Evolutionary conservation across 805 yeast species (phyloP).

Genomic region (Saturnispora silvae): DNA sequence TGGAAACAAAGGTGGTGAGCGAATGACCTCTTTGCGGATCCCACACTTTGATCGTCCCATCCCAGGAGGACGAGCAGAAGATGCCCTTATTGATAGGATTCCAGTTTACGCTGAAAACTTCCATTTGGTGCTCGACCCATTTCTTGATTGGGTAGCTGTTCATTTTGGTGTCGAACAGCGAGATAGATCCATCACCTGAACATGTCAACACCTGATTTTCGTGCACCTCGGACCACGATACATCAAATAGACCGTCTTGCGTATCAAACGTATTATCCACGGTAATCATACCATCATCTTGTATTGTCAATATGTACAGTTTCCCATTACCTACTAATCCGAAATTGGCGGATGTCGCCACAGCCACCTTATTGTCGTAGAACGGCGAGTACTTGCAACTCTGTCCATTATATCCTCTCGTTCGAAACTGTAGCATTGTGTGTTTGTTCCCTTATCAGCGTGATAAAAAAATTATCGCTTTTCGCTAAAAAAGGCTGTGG

Average conservation of each 20-base stretch:
- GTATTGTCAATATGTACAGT: slow-evolving; percentile 58
- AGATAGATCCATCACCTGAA: slow-evolving; percentile 83
- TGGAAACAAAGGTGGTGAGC: slow-evolving; percentile 43
- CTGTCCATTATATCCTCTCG: slow-evolving; percentile 78
- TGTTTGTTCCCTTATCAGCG: no score
- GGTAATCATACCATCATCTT: slow-evolving; percentile 49
- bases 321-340: slow-evolving; percentile 94
- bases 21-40: slow-evolving; percentile 48
- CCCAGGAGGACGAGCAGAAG: slow-evolving; percentile 85
- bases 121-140: slow-evolving; percentile 59
- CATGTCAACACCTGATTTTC: slow-evolving; percentile 79
- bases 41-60: slow-evolving; percentile 79
- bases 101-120: slow-evolving; percentile 30
- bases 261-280: slow-evolving; percentile 63
- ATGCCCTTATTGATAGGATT: slow-evolving; percentile 34
- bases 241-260: slow-evolving; percentile 84
- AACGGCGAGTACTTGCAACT: slow-evolving; percentile 85
- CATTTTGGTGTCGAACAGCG: slow-evolving; percentile 66
- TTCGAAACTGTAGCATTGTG: slow-evolving; percentile 64
- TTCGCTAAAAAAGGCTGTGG: no score
- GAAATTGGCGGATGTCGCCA: slow-evolving; percentile 83
- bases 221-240: slow-evolving; percentile 84
- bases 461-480: no score
- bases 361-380: slow-evolving; percentile 80
- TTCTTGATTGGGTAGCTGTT: slow-evolving; percentile 62